phyloP scores from a whole-genome alignment of 306 rosid genomes.

The Medicago ruthenica region DNA sequence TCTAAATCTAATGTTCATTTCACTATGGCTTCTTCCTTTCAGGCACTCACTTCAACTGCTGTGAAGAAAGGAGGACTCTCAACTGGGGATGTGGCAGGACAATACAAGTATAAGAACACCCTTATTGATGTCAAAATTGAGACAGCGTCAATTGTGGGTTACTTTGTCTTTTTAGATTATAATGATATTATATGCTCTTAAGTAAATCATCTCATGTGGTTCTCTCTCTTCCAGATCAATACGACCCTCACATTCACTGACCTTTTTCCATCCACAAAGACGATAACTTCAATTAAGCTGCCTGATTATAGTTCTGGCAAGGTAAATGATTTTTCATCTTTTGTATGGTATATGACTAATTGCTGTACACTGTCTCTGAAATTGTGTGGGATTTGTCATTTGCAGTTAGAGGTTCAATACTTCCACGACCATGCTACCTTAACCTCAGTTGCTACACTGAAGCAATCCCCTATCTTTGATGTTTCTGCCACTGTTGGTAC shows the following conservation, averaged over 20 bases:
- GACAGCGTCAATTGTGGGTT: conserved; percentile 81
- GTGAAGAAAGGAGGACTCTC: conserved; percentile 91
- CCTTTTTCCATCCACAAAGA: conserved; percentile 82
- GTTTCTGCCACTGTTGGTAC: conserved; percentile 83
- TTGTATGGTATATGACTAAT: not conserved
- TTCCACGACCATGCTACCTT: conserved; percentile 90
- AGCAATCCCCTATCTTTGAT: conserved; percentile 75
- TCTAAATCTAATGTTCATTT: conserved; percentile 14
- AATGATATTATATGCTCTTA: conserved; percentile 11
- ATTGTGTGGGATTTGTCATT: conserved; percentile 31
- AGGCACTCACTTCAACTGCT: conserved; percentile 94
- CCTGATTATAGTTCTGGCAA: conserved; percentile 87
- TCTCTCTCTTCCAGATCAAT: conserved; percentile 56
- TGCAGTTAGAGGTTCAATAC: conserved; percentile 93
- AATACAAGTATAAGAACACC: conserved; percentile 81
- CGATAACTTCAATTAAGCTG: conserved; percentile 83
- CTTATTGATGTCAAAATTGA: conserved; percentile 82
- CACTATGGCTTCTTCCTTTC: conserved; percentile 32
- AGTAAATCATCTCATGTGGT: conserved; percentile 31
- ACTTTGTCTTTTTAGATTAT: conserved; percentile 36
- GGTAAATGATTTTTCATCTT: conserved; percentile 56
- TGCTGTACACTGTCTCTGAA: conserved; percentile 5
- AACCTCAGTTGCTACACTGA: conserved; percentile 62
- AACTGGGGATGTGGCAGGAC: conserved; percentile 77
- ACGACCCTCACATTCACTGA: conserved; percentile 75